These are phyloP conservation scores for Ganoderma sinense DNA, from an alignment of 1,284 basidiomycete species.

Conservation along the genomic window DNA sequence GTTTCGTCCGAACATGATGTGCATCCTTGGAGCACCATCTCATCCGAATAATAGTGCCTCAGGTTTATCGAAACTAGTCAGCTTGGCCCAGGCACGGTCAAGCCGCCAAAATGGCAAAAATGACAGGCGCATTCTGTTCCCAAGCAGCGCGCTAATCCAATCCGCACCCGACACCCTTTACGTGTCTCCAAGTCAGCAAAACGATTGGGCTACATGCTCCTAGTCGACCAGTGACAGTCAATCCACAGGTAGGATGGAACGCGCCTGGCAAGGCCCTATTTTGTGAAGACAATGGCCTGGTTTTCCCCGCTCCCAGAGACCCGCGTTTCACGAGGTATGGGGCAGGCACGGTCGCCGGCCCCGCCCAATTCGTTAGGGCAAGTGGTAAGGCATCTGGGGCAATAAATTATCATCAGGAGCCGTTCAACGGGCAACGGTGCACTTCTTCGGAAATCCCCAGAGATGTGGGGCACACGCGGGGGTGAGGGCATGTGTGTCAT, in stretches of 20 bases:
- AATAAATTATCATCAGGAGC: not conserved
- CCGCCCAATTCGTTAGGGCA: not conserved
- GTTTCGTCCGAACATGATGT: not conserved
- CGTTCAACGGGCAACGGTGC: not conserved
- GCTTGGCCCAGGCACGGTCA: not conserved
- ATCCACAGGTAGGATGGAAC: not conserved
- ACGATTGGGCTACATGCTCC: not conserved
- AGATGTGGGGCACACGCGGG: not conserved
- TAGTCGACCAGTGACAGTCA: not conserved
- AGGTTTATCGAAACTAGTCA: not conserved
- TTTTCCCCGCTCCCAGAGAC: not conserved
- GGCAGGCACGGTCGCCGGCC: not conserved
- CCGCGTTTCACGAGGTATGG: not conserved
- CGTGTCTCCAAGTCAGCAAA: not conserved
- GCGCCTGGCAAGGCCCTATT: not conserved
- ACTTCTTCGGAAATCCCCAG: not conserved
- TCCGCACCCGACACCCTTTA: not conserved
- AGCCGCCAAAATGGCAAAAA: not conserved
- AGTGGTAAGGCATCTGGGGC: not conserved
- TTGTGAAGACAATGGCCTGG: not conserved
- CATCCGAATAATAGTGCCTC: not conserved
- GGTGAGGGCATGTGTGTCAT: not conserved
- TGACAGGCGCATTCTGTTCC: not conserved
- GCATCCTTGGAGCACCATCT: not conserved
- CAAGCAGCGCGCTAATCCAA: not conserved